Base-by-base conservation (phyloP, 257 asterid species). In the Primulina tabacum region DNA sequence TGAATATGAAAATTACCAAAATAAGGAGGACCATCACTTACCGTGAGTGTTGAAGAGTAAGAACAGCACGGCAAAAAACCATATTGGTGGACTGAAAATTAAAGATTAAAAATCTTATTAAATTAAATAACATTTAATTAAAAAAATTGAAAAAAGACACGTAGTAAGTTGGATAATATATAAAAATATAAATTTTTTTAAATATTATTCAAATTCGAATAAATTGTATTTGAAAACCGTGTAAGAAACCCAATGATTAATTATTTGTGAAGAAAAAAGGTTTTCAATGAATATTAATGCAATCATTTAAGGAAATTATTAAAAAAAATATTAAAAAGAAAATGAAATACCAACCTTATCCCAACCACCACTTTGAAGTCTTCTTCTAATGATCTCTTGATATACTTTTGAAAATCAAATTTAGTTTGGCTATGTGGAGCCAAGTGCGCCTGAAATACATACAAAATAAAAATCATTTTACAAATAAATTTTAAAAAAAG, bases 31-130 rank as follows among this genome's bases (percentile, higher is more conserved):
- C 1, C 26, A 4, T 1, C 8, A 52, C 88, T 81, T 29, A 90
- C 97, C 99, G 21, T 93, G 91, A 70, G 99, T 90, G 77, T 93
- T 89, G 76, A 89, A 87, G 69, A 93, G 96, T 29, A 93, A 83
- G 72, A 87, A 77, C 20, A 89, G 33, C 35, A 90, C 86, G 12
- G 94, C 96, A 53, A 77, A 80, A 2, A 90, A 55, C 97, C 99
- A 93, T 61, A 93, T 81, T 40, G 81, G 74, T 17, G 99, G 99
- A 80, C 99, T 93, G 94, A 78, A 77, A 4, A 55, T 0, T 4
- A 20, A 12, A 29, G 26, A 24, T 24, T 2, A 47, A 4, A 4
- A 40, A 47, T 47, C 0, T 4, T 26, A 21, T 43, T 69, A 11
- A 26, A 50, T 47, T 16, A 53, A 11, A 55, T 34, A 65, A 59